phyloP scores from a whole-genome alignment of 495 filamentous ascomycete genomes.

The Xanthoparmelia taractica region DNA sequence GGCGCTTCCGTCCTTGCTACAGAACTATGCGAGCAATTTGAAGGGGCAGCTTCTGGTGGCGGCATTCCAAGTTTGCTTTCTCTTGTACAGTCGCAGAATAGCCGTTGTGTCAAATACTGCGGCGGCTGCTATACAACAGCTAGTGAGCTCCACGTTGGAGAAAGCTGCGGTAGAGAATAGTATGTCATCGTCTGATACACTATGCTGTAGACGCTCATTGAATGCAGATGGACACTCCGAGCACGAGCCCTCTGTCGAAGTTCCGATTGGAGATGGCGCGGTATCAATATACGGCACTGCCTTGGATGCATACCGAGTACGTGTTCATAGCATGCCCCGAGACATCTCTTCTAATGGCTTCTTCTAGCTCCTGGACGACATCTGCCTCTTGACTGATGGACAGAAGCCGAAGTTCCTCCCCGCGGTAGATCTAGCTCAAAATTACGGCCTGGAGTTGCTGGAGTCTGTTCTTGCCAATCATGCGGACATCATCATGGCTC shows the following conservation, averaged over 20 bases:
- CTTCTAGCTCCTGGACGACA: constrained; percentile 58
- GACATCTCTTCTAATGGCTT: not conserved
- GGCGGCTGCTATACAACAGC: constrained; percentile 87
- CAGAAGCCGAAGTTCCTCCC: constrained; percentile 72
- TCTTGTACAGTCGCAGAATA: constrained; percentile 81
- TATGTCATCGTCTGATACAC: not conserved
- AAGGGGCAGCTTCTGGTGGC: constrained; percentile 72
- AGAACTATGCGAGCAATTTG: constrained; percentile 80
- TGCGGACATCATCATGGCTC: constrained; percentile 64
- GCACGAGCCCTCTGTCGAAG: constrained; percentile 50
- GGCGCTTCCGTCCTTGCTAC: constrained; percentile 79
- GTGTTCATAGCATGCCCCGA: not conserved
- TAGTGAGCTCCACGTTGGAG: constrained; percentile 87
- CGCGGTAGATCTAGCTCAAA: constrained; percentile 64
- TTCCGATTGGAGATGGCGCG: constrained; percentile 52
- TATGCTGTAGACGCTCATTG: not conserved
- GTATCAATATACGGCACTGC: constrained; percentile 66
- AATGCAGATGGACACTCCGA: constrained; percentile 44
- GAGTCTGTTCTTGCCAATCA: constrained; percentile 84
- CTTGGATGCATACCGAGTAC: constrained; percentile 73
- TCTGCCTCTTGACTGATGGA: constrained; percentile 80
- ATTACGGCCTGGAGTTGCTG: constrained; percentile 82
- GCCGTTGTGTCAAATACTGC: constrained; percentile 89
- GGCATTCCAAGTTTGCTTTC: constrained; percentile 82
- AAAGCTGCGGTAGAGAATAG: constrained; percentile 73